phyloP scores from a whole-genome alignment of 1,284 basidiomycete genomes.

The Malassezia japonica region DNA sequence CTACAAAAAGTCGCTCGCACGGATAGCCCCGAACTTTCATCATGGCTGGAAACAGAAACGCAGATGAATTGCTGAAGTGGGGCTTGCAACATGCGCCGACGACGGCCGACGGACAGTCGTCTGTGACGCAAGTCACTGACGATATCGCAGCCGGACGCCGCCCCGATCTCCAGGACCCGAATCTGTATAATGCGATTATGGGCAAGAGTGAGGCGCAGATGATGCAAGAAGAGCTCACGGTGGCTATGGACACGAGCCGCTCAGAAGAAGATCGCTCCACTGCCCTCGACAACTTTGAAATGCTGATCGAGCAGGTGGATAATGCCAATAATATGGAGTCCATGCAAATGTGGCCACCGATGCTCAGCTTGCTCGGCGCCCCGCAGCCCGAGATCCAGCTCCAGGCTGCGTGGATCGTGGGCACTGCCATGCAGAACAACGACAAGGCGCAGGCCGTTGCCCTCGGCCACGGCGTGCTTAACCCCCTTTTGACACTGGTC shows the following conservation, averaged over 20 bases:
- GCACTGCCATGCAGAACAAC: slow-evolving; percentile 92
- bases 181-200: slow-evolving; percentile 42
- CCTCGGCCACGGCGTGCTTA: slow-evolving; percentile 59
- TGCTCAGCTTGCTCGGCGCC: slow-evolving; percentile 61
- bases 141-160: slow-evolving; percentile 35
- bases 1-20: neutral
- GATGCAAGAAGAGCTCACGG: slow-evolving; percentile 43
- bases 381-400: slow-evolving; percentile 55
- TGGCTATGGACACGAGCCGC: slow-evolving; percentile 27
- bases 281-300: slow-evolving; percentile 87
- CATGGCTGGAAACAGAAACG: slow-evolving; percentile 34
- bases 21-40: neutral
- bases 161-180: slow-evolving; percentile 38
- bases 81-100: slow-evolving; percentile 23
- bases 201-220: slow-evolving; percentile 46
- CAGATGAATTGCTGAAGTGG: slow-evolving; percentile 44
- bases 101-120: slow-evolving; percentile 8
- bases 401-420: slow-evolving; percentile 78
- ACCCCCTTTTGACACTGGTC: slow-evolving; percentile 50
- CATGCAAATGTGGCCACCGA: slow-evolving; percentile 73
- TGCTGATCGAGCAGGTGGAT: slow-evolving; percentile 88
- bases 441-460: slow-evolving; percentile 69
- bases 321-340: slow-evolving; percentile 86
- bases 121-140: slow-evolving; percentile 28
- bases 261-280: slow-evolving; percentile 52